These are phyloP conservation scores for Pulveroboletus frians DNA, from an alignment of 768 basidiomycete species.

Conservation along the genomic window DNA sequence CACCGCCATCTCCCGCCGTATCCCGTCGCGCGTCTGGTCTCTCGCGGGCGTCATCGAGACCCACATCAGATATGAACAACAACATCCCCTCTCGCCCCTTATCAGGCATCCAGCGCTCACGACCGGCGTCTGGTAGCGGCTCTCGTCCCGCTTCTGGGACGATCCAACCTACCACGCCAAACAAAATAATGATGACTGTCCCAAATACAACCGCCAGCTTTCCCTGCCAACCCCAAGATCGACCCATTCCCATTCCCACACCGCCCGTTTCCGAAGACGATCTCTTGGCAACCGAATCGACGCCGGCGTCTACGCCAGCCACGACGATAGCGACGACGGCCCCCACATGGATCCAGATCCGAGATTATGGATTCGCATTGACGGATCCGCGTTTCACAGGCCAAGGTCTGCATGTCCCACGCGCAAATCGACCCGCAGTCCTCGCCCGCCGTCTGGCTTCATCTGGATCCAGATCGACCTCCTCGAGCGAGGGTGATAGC, in stretches of 20 bases:
- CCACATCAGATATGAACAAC: constrained; percentile 17
- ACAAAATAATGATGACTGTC: neutral
- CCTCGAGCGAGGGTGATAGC: constrained; percentile 8
- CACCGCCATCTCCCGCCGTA: constrained; percentile 53
- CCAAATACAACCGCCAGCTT: neutral
- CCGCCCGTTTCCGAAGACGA: neutral
- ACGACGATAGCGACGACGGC: neutral
- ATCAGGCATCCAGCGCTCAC: constrained; percentile 8
- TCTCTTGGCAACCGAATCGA: neutral
- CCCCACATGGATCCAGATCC: constrained; percentile 36
- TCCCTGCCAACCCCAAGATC: neutral
- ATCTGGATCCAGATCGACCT: constrained; percentile 7
- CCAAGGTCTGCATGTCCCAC: constrained; percentile 37
- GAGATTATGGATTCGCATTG: constrained; percentile 44
- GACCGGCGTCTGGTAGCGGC: constrained; percentile 7
- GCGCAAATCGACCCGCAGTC: constrained; percentile 31
- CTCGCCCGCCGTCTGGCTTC: constrained; percentile 28
- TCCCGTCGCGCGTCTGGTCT: constrained; percentile 39
- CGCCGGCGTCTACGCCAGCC: neutral
- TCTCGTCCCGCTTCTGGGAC: neutral
- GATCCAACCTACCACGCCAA: neutral
- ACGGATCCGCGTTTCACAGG: constrained; percentile 43
- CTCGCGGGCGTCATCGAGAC: constrained; percentile 25
- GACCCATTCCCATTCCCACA: neutral
- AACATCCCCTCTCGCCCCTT: constrained; percentile 15